A percentile compares a stretch with the other conserved stretches of the same genome.
Evolutionary conservation across 345 rosid species (phyloP).

Genomic region (Heritiera littoralis): DNA sequence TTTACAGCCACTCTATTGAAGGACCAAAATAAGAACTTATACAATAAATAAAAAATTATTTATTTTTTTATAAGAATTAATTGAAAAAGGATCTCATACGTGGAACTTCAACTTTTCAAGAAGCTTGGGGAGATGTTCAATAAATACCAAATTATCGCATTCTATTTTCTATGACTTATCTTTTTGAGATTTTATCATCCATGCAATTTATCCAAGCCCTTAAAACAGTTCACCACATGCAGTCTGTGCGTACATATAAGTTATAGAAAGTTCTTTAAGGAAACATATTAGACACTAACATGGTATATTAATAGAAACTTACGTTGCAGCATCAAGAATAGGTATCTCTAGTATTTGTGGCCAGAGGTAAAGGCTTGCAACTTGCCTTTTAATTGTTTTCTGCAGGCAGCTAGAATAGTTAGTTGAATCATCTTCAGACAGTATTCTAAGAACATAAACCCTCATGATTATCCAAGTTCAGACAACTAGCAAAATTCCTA

Average conservation of each 20-base stretch:
- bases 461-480: neutral
- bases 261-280: neutral
- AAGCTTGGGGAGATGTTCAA: neutral
- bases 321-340: constrained; percentile 49
- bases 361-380: constrained; percentile 53
- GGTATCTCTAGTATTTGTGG: constrained; percentile 48
- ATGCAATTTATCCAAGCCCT: neutral
- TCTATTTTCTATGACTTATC: neutral
- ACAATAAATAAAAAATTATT: neutral
- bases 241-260: neutral
- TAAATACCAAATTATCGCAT: neutral
- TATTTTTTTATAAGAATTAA: no score
- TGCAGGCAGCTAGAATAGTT: constrained; percentile 25
- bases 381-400: constrained; percentile 45
- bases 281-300: neutral
- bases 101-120: neutral
- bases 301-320: constrained; percentile 21
- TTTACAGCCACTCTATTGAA: constrained; percentile 46
- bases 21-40: constrained; percentile 1
- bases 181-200: neutral
- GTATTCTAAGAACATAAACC: neutral
- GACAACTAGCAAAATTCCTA: neutral
- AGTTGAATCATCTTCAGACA: neutral
- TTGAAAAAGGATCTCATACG: no score
- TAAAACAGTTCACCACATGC: neutral